Evolutionary conservation across 2,329 filamentous ascomycete species (phyloP), one percentile per base, ranked within the genome.

Genomic region (Aspergillus jensenii): DNA sequence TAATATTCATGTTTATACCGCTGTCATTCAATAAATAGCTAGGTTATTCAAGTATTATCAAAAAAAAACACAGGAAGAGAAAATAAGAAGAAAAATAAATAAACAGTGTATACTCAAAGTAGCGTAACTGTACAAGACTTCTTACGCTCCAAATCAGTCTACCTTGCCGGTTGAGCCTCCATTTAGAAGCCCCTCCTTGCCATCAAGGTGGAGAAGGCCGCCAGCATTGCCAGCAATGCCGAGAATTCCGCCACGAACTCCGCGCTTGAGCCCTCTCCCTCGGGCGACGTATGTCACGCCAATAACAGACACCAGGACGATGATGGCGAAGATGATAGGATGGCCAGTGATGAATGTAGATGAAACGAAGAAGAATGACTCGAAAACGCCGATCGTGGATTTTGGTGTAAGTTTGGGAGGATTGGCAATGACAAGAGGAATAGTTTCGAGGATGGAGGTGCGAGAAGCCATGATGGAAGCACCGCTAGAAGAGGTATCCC

Each of bases 401-500:
- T 80, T 81, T n/a, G 79, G 72, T 15, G 72, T 76, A 47, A 81
- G 68, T 59, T 80, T 81, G 21, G 77, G 72, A 15, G 81, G 79
- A 31, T 75, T 78, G 43, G 76, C 70, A 52, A 82, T 74, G 55
- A 84, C 77, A 56, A 82, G 79, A 35, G 78, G 79, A 45, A 84
- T 78, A 14, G 92, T 96, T 76, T 96, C 93, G 61, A 96, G 85
- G 70, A 97, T 96, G 3, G 90, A 92, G 4, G 91, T 93, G 62
- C 95, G 89, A 25, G 90, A 95, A 54, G 93, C 89, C 66, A 93
- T 87, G 70, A 99, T 98, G 62, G 89, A 85, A 75, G 95, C 93
- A 64, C 93, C 93, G 3, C 91, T 95, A 60, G 89, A 88, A 47
- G 93, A 96, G 33, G 83, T 86, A 71, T 99, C 95, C 95, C 95